A percentile compares a stretch with the other conserved stretches of the same genome.
These are phyloP conservation scores for Silene coronaria DNA, from an alignment of 179 eudicot species.

Conservation along the genomic window DNA sequence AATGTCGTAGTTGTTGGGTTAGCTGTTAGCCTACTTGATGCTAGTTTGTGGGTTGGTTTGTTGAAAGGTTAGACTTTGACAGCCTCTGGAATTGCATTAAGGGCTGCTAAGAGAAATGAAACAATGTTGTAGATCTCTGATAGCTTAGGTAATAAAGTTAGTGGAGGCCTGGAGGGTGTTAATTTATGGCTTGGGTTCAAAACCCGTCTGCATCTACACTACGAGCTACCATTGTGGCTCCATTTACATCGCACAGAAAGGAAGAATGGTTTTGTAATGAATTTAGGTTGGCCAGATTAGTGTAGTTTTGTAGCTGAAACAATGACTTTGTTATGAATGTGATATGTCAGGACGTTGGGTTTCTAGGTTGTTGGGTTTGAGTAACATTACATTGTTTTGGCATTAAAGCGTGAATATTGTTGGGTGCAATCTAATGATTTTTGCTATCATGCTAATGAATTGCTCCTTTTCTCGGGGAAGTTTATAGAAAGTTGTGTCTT, in stretches of 20 bases:
- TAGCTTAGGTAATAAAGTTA: background rate
- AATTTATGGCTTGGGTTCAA: background rate
- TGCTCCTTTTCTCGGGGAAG: conserved; percentile 10
- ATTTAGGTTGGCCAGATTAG: background rate
- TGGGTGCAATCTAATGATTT: background rate
- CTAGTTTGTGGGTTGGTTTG: background rate
- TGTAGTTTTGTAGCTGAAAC: conserved; percentile 8
- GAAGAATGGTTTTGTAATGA: background rate
- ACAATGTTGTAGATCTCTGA: background rate
- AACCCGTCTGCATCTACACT: background rate
- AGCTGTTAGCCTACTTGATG: background rate
- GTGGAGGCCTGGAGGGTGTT: background rate
- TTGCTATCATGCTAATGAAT: background rate
- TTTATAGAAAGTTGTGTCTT: background rate
- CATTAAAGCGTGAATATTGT: background rate
- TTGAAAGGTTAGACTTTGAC: background rate
- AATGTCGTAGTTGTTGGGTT: conserved; percentile 6
- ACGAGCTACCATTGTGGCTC: background rate
- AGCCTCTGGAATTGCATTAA: background rate
- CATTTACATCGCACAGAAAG: too few relatives aligned
- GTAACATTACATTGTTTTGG: background rate
- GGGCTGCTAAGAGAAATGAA: background rate
- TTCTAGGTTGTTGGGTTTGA: background rate
- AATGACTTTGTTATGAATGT: background rate
- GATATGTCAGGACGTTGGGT: background rate